Evolutionary conservation across 2,329 filamentous ascomycete species (phyloP), one percentile per base, ranked within the genome.

Genomic region (Paecilomyces sp.): DNA sequence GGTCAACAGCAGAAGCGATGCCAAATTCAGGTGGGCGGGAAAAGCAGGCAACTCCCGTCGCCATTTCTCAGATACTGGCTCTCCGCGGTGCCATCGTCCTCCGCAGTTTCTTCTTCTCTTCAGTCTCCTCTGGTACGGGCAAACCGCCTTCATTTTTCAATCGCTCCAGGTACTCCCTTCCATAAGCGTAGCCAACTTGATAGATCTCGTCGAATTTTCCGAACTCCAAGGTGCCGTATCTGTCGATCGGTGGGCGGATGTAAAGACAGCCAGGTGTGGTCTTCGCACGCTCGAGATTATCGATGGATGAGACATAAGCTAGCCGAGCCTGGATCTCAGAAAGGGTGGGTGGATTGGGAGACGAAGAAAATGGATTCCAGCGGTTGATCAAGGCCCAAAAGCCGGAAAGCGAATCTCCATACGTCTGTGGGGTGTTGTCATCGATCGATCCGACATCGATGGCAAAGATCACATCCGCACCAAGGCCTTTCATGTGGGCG

Each of bases 201-300:
- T 95, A 96, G 58, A 99, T 93, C 80, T 99, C 95, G 69, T 97
- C 93, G 74, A 99, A 99, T 74, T 96, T 97, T 62, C 87, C 90
- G 79, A 99, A 99, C 60, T 99, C 94, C 31, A 99, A 79, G 1
- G 94, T 99, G 3, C 92, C 94, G 67, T 96, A 99, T 1, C 85
- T 83, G 70, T 97, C 94, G 63, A 99, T 89, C 0, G 94, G 94
- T 3, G 95, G 95, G 0, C 94, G 85, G 91, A 99, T 96, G 74
- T 99, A 99, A 57, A 96, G 82, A 74, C 93, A 97, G 0, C 94
- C 94, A 0, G 91, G 86, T 69, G 89, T 93, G 3, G 83, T 88
- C 81, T 99, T 99, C 25, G 94, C 94, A 41, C 92, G 84, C 75
- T 99, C 94, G 28, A 99, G 81, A 28, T 94, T 94, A 73, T 97